A percentile compares a stretch with the other conserved stretches of the same genome.
Evolutionary conservation across 2,329 filamentous ascomycete genomes (phyloP).

Genomic region (Whalleya microplaca): DNA sequence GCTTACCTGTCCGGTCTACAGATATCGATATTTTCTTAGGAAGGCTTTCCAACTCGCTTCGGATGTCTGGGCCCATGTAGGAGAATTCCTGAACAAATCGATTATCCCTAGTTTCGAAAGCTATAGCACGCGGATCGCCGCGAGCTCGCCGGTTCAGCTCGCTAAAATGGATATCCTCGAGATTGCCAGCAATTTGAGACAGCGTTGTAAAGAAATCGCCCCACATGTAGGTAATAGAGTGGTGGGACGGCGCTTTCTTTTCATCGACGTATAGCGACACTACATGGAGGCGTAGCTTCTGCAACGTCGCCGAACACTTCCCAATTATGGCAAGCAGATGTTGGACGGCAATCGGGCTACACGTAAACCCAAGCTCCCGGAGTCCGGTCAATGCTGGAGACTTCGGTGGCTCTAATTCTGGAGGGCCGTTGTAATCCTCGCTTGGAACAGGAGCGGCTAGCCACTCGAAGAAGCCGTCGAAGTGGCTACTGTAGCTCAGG

Average conservation of each 20-base stretch:
- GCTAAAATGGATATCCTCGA: constrained; percentile 3
- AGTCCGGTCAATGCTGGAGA: constrained; percentile 14
- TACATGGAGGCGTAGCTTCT: constrained; percentile 4
- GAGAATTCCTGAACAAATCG: constrained; percentile 2
- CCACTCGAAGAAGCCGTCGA: constrained; percentile 12
- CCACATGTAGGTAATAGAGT: not conserved
- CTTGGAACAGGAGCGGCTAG: not conserved
- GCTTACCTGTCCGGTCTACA: too few relatives aligned
- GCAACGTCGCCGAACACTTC: constrained; percentile 15
- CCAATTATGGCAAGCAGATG: constrained; percentile 5
- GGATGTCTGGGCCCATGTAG: constrained; percentile 14
- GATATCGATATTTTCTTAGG: not conserved
- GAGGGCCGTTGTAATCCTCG: not conserved
- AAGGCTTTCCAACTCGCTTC: constrained; percentile 3
- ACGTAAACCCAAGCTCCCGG: constrained; percentile 3
- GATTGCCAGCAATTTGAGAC: not conserved
- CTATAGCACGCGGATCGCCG: not conserved
- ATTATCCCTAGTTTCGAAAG: not conserved
- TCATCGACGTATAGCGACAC: not conserved
- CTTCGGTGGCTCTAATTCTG: constrained; percentile 3
- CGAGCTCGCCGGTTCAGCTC: not conserved
- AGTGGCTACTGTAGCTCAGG: not conserved
- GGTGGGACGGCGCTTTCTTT: not conserved
- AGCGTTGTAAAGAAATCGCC: not conserved
- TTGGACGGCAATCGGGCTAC: not conserved